These are phyloP conservation scores for Spinacia oleracea DNA, from an alignment of 179 eudicot genomes.

Conservation along the genomic window DNA sequence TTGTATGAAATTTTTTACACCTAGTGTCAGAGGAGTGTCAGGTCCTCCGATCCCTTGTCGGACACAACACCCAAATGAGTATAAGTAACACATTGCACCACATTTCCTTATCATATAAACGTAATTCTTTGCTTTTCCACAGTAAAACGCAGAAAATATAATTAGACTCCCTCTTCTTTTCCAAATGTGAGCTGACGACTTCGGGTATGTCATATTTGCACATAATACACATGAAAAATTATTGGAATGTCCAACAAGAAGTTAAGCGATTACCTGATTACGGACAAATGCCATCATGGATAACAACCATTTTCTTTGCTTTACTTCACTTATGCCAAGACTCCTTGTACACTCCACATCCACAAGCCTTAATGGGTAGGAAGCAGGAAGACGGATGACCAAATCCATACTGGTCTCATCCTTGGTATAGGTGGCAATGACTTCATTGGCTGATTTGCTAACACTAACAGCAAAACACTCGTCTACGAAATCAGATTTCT, in stretches of 20 bases:
- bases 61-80: no score
- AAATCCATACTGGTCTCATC: constrained; percentile 98
- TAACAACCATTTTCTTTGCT: constrained; percentile 92
- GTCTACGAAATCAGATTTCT: constrained; percentile 74
- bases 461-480: constrained; percentile 90
- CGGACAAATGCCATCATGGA: constrained; percentile 88
- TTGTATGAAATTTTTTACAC: no score
- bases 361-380: constrained; percentile 83
- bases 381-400: constrained; percentile 89
- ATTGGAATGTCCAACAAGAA: background rate
- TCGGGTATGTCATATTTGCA: background rate
- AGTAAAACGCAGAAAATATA: background rate
- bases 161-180: background rate
- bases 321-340: constrained; percentile 93
- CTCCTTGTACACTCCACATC: constrained; percentile 89
- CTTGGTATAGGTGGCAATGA: constrained; percentile 94
- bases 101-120: background rate
- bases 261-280: constrained; percentile 57
- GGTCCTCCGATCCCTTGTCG: no score
- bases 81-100: no score
- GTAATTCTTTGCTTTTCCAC: background rate
- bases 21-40: no score
- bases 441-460: constrained; percentile 93
- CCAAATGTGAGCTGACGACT: background rate
- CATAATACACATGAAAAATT: constrained; percentile 1